These are phyloP conservation scores for Rossbeevera mucosa DNA, from an alignment of 768 basidiomycete genomes.

Conservation along the genomic window DNA sequence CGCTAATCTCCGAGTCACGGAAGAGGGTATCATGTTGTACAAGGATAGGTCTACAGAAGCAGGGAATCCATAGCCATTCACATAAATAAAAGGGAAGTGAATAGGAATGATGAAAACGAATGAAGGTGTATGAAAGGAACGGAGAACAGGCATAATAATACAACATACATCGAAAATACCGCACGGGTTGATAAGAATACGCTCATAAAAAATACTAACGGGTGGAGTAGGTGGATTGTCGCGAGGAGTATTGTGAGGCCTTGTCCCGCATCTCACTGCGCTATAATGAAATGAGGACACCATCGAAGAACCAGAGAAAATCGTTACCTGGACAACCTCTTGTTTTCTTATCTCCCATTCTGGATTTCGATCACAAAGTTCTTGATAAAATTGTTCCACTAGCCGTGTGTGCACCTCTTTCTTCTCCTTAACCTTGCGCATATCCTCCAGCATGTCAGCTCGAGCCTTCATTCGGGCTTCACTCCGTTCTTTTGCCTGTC, in stretches of 20 bases:
- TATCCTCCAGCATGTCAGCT: conserved; percentile 34
- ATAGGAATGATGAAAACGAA: conserved; percentile 4
- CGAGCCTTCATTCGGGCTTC: conserved; percentile 46
- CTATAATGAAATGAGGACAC: conserved; percentile 16
- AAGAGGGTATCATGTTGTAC: conserved; percentile 14
- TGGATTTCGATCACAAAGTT: conserved; percentile 51
- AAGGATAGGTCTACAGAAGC: conserved; percentile 4
- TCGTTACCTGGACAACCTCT: conserved; percentile 47
- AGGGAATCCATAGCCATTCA: conserved; percentile 9
- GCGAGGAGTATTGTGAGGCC: conserved; percentile 18
- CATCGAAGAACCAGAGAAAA: not conserved
- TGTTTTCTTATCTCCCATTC: conserved; percentile 58
- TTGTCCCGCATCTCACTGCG: conserved; percentile 29
- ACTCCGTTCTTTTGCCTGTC: conserved; percentile 43
- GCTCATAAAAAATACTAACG: conserved; percentile 22
- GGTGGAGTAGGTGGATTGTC: conserved; percentile 6
- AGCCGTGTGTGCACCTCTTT: conserved; percentile 37
- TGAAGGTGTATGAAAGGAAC: not conserved
- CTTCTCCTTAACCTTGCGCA: conserved; percentile 39
- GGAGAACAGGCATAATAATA: conserved; percentile 10
- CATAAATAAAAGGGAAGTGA: conserved; percentile 6
- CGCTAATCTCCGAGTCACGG: not conserved
- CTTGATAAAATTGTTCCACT: conserved; percentile 51
- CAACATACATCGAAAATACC: conserved; percentile 24
- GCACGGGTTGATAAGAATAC: conserved; percentile 28